Evolutionary conservation across 1,139 yeast genomes (phyloP), one percentile per base, ranked within the genome.

Genomic region (Candida sp.): DNA sequence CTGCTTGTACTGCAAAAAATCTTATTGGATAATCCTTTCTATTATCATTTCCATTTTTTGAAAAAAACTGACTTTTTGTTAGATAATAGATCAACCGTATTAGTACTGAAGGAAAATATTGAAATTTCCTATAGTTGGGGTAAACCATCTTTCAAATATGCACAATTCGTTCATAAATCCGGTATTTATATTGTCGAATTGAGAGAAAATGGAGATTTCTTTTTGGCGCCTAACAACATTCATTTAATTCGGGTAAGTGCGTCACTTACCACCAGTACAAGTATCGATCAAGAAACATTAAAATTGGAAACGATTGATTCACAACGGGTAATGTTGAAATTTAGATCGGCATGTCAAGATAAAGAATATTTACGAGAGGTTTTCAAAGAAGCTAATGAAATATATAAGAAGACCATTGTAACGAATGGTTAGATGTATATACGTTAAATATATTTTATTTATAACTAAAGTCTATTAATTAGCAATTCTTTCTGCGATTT

Each of bases 181-280:
- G 99, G 99, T 1, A 82, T 88, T 1, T 88, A 91, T 51, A 80
- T 95, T 45, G 96, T 95, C 3, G 98, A 95, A 61, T 73, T 95
- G 39, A 71, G 93, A 49, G 89, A 82, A 38, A 84, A 83, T 51
- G 96, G 96, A 15, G 86, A 82, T 45, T 77, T 91, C 53, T 83
- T 87, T 50, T 68, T 91, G 55, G 93, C 91, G 0, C 95, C 95
- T 2, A 87, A 86, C 54, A 87, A 87, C 58, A 76, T 83, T 40
- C 88, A 85, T 58, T 78, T 86, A 40, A 76, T 87, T 0, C 67
- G 93, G 43, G 77, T 82, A 11, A 81, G 83, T 51, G 60, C 74
- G 0, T 54, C 59, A 15, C 47, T 63, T 9, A 55, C 60, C 4
- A 48, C 60, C 2, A 32, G 34, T n/a, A 32, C 34, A 11, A 52